A percentile compares a stretch with the other conserved stretches of the same genome.
Evolutionary conservation across 352 stramenopile genomes (phyloP).

Genomic region (Hyaloperonospora brassicae): DNA sequence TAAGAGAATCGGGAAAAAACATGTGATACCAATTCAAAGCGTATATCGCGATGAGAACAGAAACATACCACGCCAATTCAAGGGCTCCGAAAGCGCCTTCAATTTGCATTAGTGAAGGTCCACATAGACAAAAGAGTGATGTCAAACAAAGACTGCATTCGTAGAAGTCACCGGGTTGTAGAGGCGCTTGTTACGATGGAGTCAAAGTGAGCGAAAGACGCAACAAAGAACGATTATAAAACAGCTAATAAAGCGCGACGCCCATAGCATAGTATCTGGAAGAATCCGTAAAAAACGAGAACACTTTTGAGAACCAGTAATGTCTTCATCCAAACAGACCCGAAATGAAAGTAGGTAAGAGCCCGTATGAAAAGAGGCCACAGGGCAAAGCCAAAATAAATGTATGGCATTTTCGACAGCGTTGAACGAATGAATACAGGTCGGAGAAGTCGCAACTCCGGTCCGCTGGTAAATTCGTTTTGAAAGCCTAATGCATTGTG

Average conservation of each 20-base stretch:
- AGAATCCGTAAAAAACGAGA: not conserved
- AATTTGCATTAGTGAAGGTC: too few relatives aligned
- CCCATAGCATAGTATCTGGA: not conserved
- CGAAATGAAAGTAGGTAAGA: not conserved
- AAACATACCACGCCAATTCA: too few relatives aligned
- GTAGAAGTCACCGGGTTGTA: not conserved
- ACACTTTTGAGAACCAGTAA: not conserved
- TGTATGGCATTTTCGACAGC: not conserved
- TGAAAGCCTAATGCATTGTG: not conserved
- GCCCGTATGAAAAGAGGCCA: not conserved
- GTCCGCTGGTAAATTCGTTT: not conserved
- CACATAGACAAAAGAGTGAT: too few relatives aligned
- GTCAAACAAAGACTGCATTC: not conserved
- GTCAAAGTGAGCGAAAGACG: not conserved
- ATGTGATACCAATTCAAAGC: too few relatives aligned
- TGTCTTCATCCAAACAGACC: too few relatives aligned
- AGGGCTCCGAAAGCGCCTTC: too few relatives aligned
- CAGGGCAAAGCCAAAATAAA: not conserved
- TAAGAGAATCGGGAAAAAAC: too few relatives aligned
- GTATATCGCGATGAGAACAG: too few relatives aligned
- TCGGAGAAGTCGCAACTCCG: not conserved
- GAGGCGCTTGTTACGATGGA: not conserved
- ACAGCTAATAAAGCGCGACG: not conserved
- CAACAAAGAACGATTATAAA: not conserved
- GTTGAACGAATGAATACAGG: not conserved